phyloP scores from a whole-genome alignment of 495 filamentous ascomycete species.

The Neurospora pannonica region DNA sequence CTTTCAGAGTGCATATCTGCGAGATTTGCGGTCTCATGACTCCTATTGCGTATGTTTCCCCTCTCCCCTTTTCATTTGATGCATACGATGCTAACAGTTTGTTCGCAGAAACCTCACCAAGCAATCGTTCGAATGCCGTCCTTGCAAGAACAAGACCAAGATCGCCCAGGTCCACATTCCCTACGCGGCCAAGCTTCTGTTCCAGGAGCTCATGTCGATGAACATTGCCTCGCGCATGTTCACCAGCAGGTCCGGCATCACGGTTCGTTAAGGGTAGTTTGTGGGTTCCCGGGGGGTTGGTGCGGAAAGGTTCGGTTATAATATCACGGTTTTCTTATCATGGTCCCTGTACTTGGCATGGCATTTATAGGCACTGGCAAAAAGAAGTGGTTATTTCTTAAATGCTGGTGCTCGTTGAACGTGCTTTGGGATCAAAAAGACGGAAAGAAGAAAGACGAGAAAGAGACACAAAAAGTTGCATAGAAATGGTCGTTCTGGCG shows the following conservation, averaged over 20 bases:
- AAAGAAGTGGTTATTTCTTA: background rate
- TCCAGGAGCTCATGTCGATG: slow-evolving; percentile 97
- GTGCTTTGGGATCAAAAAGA: background rate
- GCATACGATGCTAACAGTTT: slow-evolving; percentile 13
- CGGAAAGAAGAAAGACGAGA: background rate
- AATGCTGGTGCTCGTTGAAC: background rate
- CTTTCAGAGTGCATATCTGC: slow-evolving; percentile 97
- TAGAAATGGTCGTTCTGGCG: slow-evolving; percentile 16
- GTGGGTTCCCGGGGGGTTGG: background rate
- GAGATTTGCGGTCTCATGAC: slow-evolving; percentile 99
- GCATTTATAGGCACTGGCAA: background rate
- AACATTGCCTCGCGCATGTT: slow-evolving; percentile 97
- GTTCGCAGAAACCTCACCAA: slow-evolving; percentile 77
- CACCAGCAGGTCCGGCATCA: slow-evolving; percentile 68
- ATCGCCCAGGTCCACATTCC: slow-evolving; percentile 97
- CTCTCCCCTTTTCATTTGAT: background rate
- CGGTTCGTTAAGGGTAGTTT: slow-evolving; percentile 42
- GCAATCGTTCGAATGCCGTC: slow-evolving; percentile 88
- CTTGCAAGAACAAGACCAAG: slow-evolving; percentile 96
- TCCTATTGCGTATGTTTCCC: slow-evolving; percentile 81
- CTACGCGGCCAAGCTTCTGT: slow-evolving; percentile 95
- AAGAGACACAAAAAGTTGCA: slow-evolving; percentile 8
- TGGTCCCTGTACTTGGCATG: background rate
- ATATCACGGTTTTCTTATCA: background rate
- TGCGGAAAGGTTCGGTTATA: background rate